Evolutionary conservation across 108 stramenopile species (phyloP), one percentile per base, ranked within the genome.

Genomic region (Discostella stelligeroides): DNA sequence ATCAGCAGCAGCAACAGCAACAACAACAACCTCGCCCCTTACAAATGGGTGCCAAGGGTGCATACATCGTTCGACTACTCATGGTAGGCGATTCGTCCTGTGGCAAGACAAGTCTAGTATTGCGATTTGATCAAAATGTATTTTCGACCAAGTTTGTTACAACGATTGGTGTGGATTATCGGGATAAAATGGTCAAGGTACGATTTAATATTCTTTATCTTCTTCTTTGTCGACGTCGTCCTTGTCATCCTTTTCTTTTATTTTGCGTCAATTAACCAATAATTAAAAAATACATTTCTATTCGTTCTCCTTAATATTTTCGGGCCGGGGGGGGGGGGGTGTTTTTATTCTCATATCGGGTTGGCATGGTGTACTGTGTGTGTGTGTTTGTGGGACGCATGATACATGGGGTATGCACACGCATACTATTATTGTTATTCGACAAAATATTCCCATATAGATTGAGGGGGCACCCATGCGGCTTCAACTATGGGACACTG

Each of bases 121-220:
- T 94, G 57, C 73, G 93, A 60, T 94, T 91, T 73, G 95, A 93
- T 82, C 92, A 96, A 66, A 92, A 96, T 82, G 88, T 92, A 5
- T 96, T 96, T 68, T 88, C 88, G 30, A 92, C 95, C 15, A 96
- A 92, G 68, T 96, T 94, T 80, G 92, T 96, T 3, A 94, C 95
- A 7, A 96, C 95, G 13, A 96, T 96, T 77, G 96, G 96, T 21
- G 96, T 97, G 9, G 96, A 97, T 81, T 97, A 97, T 70, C 69
- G 94, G 79, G 96, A 95, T 68, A 97, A 97, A 74, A 87, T 95
- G 84, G 93, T 97, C 63, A 93, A 92, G 85, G 91, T 87, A 66
- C 17, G 68, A 56, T 27, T 41, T 14, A 23, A 15, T 18, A 15
- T 18, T 8, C 46, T 8, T 18, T 24, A 24, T 24, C 49, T 24